These are phyloP conservation scores for Plantago rigida DNA, from an alignment of 305 asterid genomes.

Conservation along the genomic window DNA sequence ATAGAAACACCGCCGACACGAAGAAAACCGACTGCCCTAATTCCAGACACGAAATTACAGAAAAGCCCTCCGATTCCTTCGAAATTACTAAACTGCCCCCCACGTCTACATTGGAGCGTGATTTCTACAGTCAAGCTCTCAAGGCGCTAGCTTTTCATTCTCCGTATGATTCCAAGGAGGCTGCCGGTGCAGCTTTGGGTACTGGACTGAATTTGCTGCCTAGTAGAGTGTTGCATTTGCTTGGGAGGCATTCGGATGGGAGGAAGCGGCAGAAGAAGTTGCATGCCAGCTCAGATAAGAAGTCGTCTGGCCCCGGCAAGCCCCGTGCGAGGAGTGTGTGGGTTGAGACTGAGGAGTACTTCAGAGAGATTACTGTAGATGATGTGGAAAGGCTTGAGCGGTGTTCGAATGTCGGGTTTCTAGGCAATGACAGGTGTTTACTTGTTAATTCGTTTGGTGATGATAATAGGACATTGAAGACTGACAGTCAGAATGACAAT, in stretches of 20 bases:
- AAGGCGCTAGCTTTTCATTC: conserved; percentile 64
- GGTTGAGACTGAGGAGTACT: conserved; percentile 72
- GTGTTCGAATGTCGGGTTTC: conserved; percentile 33
- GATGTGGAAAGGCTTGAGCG: conserved; percentile 57
- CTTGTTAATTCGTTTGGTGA: conserved; percentile 37
- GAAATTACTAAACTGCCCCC: conserved; percentile 47
- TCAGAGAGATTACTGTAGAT: conserved; percentile 53
- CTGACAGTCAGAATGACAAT: conserved; percentile 26
- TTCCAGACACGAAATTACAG: conserved; percentile 40
- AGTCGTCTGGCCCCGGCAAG: conserved; percentile 46
- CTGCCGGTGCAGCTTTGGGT: conserved; percentile 32
- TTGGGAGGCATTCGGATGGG: conserved; percentile 58
- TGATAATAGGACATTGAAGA: conserved; percentile 31
- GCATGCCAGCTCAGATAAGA: conserved; percentile 48
- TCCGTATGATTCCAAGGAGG: conserved; percentile 63
- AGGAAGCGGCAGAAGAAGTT: conserved; percentile 73
- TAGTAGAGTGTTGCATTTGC: conserved; percentile 50
- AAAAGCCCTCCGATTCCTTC: conserved; percentile 45
- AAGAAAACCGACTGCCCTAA: conserved; percentile 41
- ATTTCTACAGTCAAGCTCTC: conserved; percentile 64
- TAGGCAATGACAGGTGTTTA: conserved; percentile 42
- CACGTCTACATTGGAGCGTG: conserved; percentile 33
- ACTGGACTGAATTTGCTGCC: conserved; percentile 47
- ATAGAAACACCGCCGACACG: conserved; percentile 45
- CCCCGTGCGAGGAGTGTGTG: conserved; percentile 51